Percentiles rank a stretch among this genome's conserved stretches.
Conservation (phyloP, 148 eudicot species). For the Hydrangea macrophylla region DNA sequence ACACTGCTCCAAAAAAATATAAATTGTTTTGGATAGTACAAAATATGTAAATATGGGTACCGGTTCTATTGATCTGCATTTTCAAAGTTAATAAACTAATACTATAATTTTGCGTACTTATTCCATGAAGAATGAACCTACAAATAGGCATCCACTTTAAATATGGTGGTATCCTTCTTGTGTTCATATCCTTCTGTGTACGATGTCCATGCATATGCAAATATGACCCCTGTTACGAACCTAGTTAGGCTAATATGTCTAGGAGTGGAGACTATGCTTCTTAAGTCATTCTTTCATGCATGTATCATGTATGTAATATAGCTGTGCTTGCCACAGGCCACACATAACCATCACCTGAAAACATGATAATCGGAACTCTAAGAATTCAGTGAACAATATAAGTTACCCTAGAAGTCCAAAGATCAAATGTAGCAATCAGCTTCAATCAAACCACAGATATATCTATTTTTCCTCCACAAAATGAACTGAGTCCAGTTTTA, state of each 20-base stretch:
- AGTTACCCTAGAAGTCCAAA: conserved; percentile 1
- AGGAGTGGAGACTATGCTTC: neutral
- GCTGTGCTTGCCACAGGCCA: neutral
- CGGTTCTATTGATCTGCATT: neutral
- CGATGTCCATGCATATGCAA: neutral
- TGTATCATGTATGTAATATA: neutral
- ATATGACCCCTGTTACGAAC: neutral
- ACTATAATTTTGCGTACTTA: neutral
- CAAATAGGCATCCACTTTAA: neutral
- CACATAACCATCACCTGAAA: neutral
- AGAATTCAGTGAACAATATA: neutral
- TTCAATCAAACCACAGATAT: neutral
- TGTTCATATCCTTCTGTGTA: neutral
- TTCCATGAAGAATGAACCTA: neutral
- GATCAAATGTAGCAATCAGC: neutral
- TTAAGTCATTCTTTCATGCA: neutral
- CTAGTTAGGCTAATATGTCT: neutral
- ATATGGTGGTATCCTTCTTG: neutral
- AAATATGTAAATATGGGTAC: neutral
- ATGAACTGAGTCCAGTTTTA: too few species aligned
- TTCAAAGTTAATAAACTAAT: neutral
- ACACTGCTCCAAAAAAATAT: neutral
- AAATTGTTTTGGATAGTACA: too few species aligned
- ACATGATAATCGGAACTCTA: neutral
- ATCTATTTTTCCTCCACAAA: neutral